Base-by-base conservation (phyloP, 805 yeast species). In the Wickerhamiella dianesei region DNA sequence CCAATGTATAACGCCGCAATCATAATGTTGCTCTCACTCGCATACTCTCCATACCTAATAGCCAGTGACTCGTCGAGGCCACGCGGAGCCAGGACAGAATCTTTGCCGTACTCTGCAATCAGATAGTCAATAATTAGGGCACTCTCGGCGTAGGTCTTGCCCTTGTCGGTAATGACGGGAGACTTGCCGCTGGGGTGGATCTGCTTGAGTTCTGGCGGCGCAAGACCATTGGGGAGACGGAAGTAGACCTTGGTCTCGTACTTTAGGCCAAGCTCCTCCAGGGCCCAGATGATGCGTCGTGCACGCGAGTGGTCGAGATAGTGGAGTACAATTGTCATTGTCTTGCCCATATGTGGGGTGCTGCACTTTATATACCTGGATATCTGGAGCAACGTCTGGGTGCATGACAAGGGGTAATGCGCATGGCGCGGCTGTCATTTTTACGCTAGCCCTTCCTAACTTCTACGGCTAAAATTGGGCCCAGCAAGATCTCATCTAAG, bases 111-210 rank as follows among this genome's bases (percentile, higher is more conserved):
- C 49, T 75, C 63, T 19, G 59, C 56, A 44, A 77, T 60, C 22
- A 81, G 56, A 54, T 75, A 75, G 45, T 71, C 72, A 43, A 75
- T 59, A 40, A 81, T 79, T 42, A 68, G 67, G 2, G 82, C 87
- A 14, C 79, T 71, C 60, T 81, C 89, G 9, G 76, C 77, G 40
- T 77, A 51, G 2, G 64, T 56, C 25, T 51, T 55, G 45, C 66
- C 70, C 40, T 66, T 65, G 35, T 70, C 58, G 51, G 74, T 80
- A 40, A 82, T 51, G 1, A 79, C 59, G 1, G 89, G 89, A 0
- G 77, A 65, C 56, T 76, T 77, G 0, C 86, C 87, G 19, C 75
- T 61, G 8, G 82, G 80, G 56, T 77, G 82, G 9, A 78, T 63
- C 37, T 72, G 64, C 49, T 67, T 67, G 37, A 79, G 60, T 35